phyloP scores from a whole-genome alignment of 2,329 filamentous ascomycete species.

The Colletotrichum liaoningense region DNA sequence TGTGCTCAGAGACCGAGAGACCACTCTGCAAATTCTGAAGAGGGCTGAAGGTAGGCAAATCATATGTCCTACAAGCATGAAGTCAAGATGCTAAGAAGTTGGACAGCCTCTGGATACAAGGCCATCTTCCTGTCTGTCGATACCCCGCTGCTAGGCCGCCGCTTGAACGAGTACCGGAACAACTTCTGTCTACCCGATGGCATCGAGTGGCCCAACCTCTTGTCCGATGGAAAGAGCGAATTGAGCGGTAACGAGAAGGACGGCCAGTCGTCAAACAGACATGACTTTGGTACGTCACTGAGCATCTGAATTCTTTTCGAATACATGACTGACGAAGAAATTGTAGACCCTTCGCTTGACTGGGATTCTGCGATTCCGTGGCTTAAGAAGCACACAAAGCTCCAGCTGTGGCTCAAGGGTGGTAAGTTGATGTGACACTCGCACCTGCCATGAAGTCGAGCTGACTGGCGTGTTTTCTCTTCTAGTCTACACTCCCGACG shows the following conservation, averaged over 20 bases:
- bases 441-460: slow-evolving; percentile 43
- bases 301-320: rapidly evolving
- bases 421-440: neutral
- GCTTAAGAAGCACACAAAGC: slow-evolving; percentile 56
- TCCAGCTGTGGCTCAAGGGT: slow-evolving; percentile 55
- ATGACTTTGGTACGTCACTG: neutral
- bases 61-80: neutral
- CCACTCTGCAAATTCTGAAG: slow-evolving; percentile 53
- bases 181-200: slow-evolving; percentile 49
- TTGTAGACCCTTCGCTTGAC: slow-evolving; percentile 18
- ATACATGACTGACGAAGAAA: neutral
- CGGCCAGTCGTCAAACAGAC: neutral
- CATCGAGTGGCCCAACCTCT: slow-evolving; percentile 7
- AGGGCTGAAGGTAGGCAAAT: slow-evolving; percentile 51
- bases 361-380: slow-evolving; percentile 63
- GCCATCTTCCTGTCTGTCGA: slow-evolving; percentile 67
- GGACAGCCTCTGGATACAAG: slow-evolving; percentile 48
- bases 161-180: slow-evolving; percentile 65
- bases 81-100: slow-evolving; percentile 15
- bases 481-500: slow-evolving; percentile 46
- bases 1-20: slow-evolving; percentile 59
- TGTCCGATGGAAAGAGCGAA: slow-evolving; percentile 34
- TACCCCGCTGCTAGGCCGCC: slow-evolving; percentile 62
- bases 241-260: slow-evolving; percentile 25
- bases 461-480: too few relatives aligned